phyloP scores from a whole-genome alignment of 2,329 filamentous ascomycete species.

The Coniochaeta ligniaria region DNA sequence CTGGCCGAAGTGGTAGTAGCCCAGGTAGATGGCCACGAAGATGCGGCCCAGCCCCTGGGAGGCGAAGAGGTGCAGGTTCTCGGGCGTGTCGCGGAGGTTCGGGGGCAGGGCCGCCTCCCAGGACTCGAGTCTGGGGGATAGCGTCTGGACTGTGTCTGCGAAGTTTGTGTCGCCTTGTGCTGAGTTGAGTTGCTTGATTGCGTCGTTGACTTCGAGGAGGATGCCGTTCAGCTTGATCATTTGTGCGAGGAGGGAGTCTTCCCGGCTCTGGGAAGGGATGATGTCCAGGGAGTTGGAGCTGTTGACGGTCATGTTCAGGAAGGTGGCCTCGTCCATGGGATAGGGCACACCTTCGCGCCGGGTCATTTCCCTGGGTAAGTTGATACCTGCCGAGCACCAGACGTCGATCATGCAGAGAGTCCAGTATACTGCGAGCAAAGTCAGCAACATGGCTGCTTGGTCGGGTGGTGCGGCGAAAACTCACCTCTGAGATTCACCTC shows the following conservation, averaged over 20 bases:
- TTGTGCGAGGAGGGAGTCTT: constrained; percentile 11
- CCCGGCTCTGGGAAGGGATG: neutral
- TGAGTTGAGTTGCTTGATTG: constrained; percentile 19
- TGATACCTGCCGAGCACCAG: constrained; percentile 28
- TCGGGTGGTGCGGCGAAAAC: neutral
- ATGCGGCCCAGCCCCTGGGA: constrained; percentile 30
- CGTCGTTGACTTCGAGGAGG: constrained; percentile 28
- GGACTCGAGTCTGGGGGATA: constrained; percentile 9
- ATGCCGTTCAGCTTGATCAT: constrained; percentile 22
- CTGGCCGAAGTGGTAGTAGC: constrained; percentile 37
- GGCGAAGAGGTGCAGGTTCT: constrained; percentile 28
- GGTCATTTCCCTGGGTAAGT: constrained; percentile 23
- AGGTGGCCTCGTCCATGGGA: constrained; percentile 28
- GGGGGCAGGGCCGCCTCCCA: constrained; percentile 27
- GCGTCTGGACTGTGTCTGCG: neutral
- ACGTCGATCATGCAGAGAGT: constrained; percentile 30
- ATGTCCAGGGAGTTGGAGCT: neutral
- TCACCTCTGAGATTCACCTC: constrained; percentile 25
- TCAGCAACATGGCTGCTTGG: neutral
- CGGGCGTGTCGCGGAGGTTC: constrained; percentile 25
- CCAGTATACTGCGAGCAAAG: neutral
- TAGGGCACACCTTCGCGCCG: constrained; percentile 16
- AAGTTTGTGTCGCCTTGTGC: constrained; percentile 17
- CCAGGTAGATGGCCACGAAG: constrained; percentile 36
- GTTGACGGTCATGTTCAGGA: constrained; percentile 10